Evolutionary conservation across 495 filamentous ascomycete species (phyloP), one percentile per base, ranked within the genome.

Genomic region (Neurospora intermedia): DNA sequence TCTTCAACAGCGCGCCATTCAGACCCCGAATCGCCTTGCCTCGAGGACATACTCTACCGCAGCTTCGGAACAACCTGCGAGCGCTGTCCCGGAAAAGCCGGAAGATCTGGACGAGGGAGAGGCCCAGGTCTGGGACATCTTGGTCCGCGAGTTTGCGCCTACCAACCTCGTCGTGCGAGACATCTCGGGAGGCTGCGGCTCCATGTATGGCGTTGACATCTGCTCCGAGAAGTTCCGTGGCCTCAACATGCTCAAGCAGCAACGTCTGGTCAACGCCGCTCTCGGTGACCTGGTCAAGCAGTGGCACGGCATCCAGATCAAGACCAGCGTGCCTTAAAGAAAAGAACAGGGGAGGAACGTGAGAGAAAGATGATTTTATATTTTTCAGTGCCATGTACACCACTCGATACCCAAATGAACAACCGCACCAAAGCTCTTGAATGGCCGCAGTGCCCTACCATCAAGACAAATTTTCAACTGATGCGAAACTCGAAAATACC

Each of bases 191-290:
- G 91, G 91, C 40, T 94, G 91, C 81, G 91, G 91, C 66, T 89
- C 87, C 72, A 93, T 94, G 91, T 94, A 93, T 81, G 88, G 85
- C 71, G 88, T 94, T 74, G 89, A 93, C 74, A 88, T 93, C 74
- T 81, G 85, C 70, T 90, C 89, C 23, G 82, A 85, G 70, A 87
- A 83, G 81, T 94, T 94, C 80, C 83, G 87, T 69, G 91, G 91
- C 40, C 71, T 88, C 74, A 84, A 82, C 72, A 87, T 92, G 81
- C 84, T 94, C 76, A 89, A 89, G 83, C 91, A 93, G 78, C 91
- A 94, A 77, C 84, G 90, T 69, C 78, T 93, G 72, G 91, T 94
- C 43, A 92, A 93, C 79, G 81, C 86, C 10, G 83, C 88, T 69
- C 83, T 94, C 43, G 84, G 83, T n/a, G 88, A 92, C 59, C 84